These are phyloP conservation scores for Luvunga scandens DNA, from an alignment of 345 rosid species.

Conservation along the genomic window DNA sequence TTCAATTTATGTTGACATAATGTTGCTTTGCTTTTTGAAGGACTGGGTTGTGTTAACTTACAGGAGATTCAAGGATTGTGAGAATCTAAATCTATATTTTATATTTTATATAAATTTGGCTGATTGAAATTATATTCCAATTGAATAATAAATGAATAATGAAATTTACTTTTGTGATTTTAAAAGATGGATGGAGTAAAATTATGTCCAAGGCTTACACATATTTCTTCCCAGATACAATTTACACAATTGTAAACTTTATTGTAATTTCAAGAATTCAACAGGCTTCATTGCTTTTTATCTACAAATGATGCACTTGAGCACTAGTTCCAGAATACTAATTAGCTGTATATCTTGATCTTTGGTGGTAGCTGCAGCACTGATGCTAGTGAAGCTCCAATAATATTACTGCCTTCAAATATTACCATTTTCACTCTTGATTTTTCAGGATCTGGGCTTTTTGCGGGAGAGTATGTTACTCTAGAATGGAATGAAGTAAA, in stretches of 20 bases:
- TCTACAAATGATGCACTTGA: background rate
- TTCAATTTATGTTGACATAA: constrained; percentile 7
- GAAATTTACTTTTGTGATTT: too few relatives aligned
- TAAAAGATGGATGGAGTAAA: too few relatives aligned
- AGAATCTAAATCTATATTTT: constrained; percentile 21
- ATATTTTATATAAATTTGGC: too few relatives aligned
- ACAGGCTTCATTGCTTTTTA: background rate
- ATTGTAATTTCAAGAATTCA: background rate
- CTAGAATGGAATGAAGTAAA: constrained; percentile 73
- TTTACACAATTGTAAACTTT: background rate
- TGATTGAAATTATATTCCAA: too few relatives aligned
- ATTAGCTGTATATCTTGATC: constrained; percentile 26
- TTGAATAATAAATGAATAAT: too few relatives aligned
- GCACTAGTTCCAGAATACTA: constrained; percentile 2
- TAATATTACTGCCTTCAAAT: constrained; percentile 78
- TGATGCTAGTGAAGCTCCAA: constrained; percentile 97
- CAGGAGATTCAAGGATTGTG: constrained; percentile 55
- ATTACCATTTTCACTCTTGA: constrained; percentile 87
- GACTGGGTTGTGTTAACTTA: too few relatives aligned
- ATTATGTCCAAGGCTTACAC: too few relatives aligned
- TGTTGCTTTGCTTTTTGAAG: constrained; percentile 17
- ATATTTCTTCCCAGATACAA: background rate
- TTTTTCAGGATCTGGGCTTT: constrained; percentile 88
- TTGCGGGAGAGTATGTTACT: constrained; percentile 83
- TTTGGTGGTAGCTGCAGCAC: constrained; percentile 84